These are phyloP conservation scores for Penicillium goetzii DNA, from an alignment of 495 filamentous ascomycete genomes.

Conservation along the genomic window DNA sequence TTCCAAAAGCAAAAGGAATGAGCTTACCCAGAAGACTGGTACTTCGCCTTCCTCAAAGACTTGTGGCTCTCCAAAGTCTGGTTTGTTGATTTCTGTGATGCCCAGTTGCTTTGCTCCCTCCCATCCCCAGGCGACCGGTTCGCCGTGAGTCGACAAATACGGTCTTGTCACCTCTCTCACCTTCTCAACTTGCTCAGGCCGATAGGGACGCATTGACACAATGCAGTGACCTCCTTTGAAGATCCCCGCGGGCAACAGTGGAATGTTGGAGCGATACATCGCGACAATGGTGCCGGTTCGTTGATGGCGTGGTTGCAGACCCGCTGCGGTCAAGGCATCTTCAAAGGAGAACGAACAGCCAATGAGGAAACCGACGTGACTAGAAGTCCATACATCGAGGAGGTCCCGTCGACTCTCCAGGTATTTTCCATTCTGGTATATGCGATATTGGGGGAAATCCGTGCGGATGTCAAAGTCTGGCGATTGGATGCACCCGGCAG, in stretches of 20 bases:
- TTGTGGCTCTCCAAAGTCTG: conserved; percentile 51
- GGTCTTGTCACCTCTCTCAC: conserved; percentile 53
- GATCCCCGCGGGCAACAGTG: conserved; percentile 54
- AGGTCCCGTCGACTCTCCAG: conserved; percentile 39
- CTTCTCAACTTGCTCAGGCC: conserved; percentile 42
- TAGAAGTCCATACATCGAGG: conserved; percentile 47
- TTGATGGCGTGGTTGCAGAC: conserved; percentile 50
- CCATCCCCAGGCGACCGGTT: conserved; percentile 65
- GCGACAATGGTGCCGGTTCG: conserved; percentile 43
- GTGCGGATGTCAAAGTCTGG: conserved; percentile 51
- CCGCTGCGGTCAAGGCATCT: conserved; percentile 46
- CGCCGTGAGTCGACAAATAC: conserved; percentile 56
- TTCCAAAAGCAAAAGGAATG: background rate
- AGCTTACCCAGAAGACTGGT: conserved; percentile 56
- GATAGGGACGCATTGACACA: conserved; percentile 60
- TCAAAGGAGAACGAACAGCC: conserved; percentile 64
- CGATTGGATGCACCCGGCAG: conserved; percentile 31
- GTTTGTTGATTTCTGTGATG: conserved; percentile 47
- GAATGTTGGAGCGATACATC: conserved; percentile 58
- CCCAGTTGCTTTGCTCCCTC: conserved; percentile 50
- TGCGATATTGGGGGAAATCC: conserved; percentile 56
- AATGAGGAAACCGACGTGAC: conserved; percentile 61
- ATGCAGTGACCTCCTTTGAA: conserved; percentile 53
- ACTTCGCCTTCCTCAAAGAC: conserved; percentile 44
- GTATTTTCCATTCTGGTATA: conserved; percentile 49